Evolutionary conservation across 306 rosid species (phyloP), one percentile per base, ranked within the genome.

Genomic region (Vachellia collinsii): DNA sequence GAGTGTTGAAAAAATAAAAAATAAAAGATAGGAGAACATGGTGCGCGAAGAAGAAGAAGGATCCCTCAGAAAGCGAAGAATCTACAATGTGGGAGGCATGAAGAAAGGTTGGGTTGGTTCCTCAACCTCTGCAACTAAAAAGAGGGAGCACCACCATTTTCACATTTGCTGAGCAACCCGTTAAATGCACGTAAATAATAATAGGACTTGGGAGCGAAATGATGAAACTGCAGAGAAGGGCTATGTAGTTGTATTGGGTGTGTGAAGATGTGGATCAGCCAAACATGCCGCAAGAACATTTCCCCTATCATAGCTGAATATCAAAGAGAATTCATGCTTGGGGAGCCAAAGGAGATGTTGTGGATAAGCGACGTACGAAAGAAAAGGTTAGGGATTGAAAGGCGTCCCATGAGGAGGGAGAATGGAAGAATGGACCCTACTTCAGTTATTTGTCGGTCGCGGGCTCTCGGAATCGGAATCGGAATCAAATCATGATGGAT

Each of bases 381-480:
- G n/a, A 36, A 56, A 51, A 61, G 44, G 22, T 8, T 20, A 11
- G 7, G 11, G 7, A 1, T 29, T 2, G 43, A 50, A 48, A 70
- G 78, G 7, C 0, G 72, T 59, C 87, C 61, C 86, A 87, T 85
- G 91, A 88, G 71, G 39, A 16, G 20, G 36, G 34, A n/a, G 80
- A 47, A 14, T 8, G 13, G 42, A 11, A 50, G 11, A 82, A 50
- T 19, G 75, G 86, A 73, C 64, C 78, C 70, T n/a, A 59, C 59
- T 72, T 25, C 68, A 9, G 6, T 9, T 12, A 36, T 86, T 89
- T 85, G 92, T 88, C 91, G 76, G 90, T 93, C 98, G 91, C 98
- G 97, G 98, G 83, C 81, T 72, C 3, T 23, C 0, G 2, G 0
- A 51, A 48, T 16, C 9, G 16, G 81, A 83, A 70, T n/a, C n/a